A percentile compares a stretch with the other conserved stretches of the same genome.
phyloP scores from a whole-genome alignment of 495 filamentous ascomycete genomes.

The Chlorociboria aeruginascens region DNA sequence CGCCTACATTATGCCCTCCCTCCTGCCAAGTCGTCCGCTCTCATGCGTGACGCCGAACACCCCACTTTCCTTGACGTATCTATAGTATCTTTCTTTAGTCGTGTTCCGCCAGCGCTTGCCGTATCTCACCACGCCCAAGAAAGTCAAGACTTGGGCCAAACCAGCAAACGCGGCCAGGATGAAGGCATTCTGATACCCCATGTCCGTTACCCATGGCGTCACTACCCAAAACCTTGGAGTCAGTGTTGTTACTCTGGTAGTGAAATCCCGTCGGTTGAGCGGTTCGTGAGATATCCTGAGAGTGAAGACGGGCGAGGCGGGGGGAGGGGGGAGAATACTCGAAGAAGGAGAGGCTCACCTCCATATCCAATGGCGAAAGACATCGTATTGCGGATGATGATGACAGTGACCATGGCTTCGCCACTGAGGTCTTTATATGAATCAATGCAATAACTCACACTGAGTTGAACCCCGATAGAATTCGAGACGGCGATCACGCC shows the following conservation, averaged over 20 bases:
- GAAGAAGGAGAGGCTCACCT: no score
- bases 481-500: constrained; percentile 44
- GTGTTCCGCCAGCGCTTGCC: constrained; percentile 8
- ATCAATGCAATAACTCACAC: constrained; percentile 51
- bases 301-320: no score
- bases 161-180: constrained; percentile 32
- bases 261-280: no score
- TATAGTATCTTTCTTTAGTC: constrained; percentile 8
- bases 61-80: constrained; percentile 5
- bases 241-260: no score
- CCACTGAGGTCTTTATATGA: constrained; percentile 51
- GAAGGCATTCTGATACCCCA: constrained; percentile 26
- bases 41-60: neutral
- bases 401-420: constrained; percentile 51
- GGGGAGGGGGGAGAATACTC: no score
- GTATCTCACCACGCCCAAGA: constrained; percentile 10
- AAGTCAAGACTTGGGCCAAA: constrained; percentile 4
- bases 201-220: constrained; percentile 26
- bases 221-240: constrained; percentile 12
- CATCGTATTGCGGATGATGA: constrained; percentile 58
- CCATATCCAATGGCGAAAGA: constrained; percentile 30
- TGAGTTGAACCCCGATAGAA: constrained; percentile 44
- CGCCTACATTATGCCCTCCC: no score
- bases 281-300: no score
- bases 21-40: neutral